Evolutionary conservation across 2,329 filamentous ascomycete species (phyloP).

Genomic region (Colletotrichum siamense): DNA sequence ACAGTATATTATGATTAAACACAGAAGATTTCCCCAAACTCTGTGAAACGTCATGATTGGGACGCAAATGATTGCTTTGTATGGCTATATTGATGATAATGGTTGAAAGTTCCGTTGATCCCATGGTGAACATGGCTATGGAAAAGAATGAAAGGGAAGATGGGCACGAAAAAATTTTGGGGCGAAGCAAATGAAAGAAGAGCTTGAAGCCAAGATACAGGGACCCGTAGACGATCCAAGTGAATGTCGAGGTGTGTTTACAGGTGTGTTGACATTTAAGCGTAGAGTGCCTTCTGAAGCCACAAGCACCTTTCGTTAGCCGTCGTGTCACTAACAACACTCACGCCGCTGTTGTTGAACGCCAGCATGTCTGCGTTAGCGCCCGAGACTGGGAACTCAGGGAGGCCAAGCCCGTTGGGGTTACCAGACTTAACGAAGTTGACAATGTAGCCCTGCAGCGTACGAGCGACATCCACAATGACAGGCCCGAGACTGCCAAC

Average conservation of each 20-base stretch:
- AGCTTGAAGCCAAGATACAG: not conserved
- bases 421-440: constrained; percentile 33
- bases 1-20: not conserved
- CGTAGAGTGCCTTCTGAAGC: constrained; percentile 24
- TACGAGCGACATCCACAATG: constrained; percentile 29
- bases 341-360: constrained; percentile 3
- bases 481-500: constrained; percentile 17
- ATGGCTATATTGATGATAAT: not conserved
- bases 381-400: constrained; percentile 21
- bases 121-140: not conserved
- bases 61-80: not conserved
- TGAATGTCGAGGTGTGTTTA: not conserved
- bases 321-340: not conserved
- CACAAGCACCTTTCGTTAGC: constrained; percentile 32
- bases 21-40: accelerated
- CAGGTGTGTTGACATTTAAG: not conserved
- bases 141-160: not conserved
- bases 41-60: not conserved
- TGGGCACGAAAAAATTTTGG: accelerated
- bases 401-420: constrained; percentile 25
- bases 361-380: not conserved
- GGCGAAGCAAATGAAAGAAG: not conserved
- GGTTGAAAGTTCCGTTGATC: not conserved
- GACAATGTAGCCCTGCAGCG: constrained; percentile 36
- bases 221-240: not conserved